phyloP scores from a whole-genome alignment of 257 asterid species.

The Nicotiana attenuata region DNA sequence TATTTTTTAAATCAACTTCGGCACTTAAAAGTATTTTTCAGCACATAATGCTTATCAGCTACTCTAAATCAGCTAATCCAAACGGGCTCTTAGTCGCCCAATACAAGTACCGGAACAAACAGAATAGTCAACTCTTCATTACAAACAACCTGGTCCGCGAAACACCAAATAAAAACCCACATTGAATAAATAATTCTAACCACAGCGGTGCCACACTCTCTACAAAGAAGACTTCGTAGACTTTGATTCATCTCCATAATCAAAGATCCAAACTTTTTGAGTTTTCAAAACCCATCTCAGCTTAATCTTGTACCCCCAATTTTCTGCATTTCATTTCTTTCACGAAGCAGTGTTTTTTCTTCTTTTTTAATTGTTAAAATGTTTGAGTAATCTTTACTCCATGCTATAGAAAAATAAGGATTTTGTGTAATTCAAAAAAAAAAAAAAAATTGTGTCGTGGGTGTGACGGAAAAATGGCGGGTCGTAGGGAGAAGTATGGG shows the following conservation, averaged over 20 bases:
- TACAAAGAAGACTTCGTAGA: neutral
- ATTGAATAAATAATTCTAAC: neutral
- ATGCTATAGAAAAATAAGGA: neutral
- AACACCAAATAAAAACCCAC: neutral
- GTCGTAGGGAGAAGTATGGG: constrained; percentile 25
- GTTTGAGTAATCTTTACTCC: constrained; percentile 16
- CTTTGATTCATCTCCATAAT: neutral
- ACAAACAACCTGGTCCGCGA: neutral
- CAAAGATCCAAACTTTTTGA: neutral
- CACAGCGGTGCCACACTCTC: neutral
- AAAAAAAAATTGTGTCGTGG: no score
- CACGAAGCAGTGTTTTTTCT: neutral
- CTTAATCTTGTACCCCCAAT: neutral
- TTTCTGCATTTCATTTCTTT: neutral
- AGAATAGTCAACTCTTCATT: no score
- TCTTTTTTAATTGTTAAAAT: neutral
- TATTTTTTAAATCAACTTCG: no score
- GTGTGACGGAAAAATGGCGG: no score
- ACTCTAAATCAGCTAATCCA: no score
- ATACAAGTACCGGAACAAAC: no score
- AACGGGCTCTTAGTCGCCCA: no score
- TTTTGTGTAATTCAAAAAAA: neutral
- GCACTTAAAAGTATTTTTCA: no score
- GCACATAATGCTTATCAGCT: no score
- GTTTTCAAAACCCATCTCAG: no score